Conservation (phyloP, 192 early-diverging fungal genomes). For the Coemansia sp. region DNA sequence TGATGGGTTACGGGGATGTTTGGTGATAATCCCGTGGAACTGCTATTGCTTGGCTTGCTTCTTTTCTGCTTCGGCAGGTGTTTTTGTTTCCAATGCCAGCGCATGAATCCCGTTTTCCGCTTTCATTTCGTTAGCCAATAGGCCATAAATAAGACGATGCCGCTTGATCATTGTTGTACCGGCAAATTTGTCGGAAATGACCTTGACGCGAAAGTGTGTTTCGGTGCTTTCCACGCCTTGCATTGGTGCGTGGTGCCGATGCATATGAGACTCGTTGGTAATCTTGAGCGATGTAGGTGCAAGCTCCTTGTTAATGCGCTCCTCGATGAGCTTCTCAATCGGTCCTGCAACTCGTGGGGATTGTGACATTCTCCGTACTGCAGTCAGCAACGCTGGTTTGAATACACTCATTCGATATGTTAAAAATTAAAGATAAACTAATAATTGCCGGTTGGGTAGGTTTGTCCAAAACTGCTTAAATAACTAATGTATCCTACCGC, state of each 20-base stretch:
- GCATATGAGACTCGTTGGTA: slow-evolving; percentile 75
- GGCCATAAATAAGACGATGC: slow-evolving; percentile 66
- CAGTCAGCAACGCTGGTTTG: neutral
- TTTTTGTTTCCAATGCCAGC: slow-evolving; percentile 74
- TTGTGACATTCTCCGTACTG: neutral
- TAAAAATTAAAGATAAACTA: neutral
- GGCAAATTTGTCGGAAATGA: slow-evolving; percentile 69
- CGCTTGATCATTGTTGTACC: slow-evolving; percentile 56
- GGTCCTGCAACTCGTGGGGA: neutral
- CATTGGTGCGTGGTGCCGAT: slow-evolving; percentile 85
- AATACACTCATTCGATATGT: neutral
- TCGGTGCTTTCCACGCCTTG: slow-evolving; percentile 71
- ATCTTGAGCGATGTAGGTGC: slow-evolving; percentile 65
- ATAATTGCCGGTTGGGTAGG: neutral
- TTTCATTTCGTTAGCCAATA: slow-evolving; percentile 70
- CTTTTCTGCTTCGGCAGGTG: slow-evolving; percentile 55
- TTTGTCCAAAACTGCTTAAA: no score
- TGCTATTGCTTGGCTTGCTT: slow-evolving; percentile 54
- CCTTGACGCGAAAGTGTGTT: slow-evolving; percentile 77
- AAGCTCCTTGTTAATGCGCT: slow-evolving; percentile 45
- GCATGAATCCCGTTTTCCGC: slow-evolving; percentile 76
- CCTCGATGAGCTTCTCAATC: slow-evolving; percentile 24
- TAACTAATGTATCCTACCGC: no score
- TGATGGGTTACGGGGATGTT: neutral
- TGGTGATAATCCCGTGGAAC: neutral